These are phyloP conservation scores for Monilinia aucupariae DNA, from an alignment of 2,329 filamentous ascomycete genomes.

Conservation along the genomic window DNA sequence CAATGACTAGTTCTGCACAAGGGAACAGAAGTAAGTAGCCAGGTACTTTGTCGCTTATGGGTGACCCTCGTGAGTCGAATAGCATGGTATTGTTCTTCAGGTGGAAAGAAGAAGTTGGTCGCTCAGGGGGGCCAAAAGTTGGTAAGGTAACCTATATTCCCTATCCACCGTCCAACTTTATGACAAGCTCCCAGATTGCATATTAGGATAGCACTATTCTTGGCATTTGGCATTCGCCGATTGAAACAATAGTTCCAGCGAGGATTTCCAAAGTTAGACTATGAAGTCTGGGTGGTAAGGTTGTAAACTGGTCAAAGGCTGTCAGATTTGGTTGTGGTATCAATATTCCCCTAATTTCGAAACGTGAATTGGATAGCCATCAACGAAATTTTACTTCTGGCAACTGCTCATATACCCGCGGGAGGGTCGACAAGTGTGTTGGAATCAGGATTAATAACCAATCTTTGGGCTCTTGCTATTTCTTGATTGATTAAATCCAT, in stretches of 20 bases:
- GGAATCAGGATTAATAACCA: background rate
- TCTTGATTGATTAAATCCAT: conserved; percentile 29
- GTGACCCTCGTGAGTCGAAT: background rate
- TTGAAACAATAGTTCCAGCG: background rate
- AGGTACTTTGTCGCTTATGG: background rate
- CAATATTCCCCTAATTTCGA: background rate
- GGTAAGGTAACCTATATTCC: background rate
- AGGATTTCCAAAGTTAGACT: background rate
- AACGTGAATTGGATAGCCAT: background rate
- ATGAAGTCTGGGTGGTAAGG: background rate
- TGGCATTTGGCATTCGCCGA: background rate
- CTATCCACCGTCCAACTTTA: background rate
- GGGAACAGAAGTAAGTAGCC: background rate
- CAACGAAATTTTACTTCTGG: background rate
- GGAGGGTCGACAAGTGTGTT: background rate
- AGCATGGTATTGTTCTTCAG: background rate
- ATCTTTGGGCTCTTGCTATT: conserved; percentile 17
- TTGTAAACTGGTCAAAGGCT: background rate
- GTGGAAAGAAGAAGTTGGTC: background rate
- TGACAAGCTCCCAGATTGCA: background rate
- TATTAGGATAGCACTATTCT: background rate
- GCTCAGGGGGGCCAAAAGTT: background rate
- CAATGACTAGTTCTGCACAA: background rate
- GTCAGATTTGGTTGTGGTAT: background rate
- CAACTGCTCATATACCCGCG: background rate